phyloP scores from a whole-genome alignment of 2,329 filamentous ascomycete genomes.

The Akanthomyces uredinophilus region DNA sequence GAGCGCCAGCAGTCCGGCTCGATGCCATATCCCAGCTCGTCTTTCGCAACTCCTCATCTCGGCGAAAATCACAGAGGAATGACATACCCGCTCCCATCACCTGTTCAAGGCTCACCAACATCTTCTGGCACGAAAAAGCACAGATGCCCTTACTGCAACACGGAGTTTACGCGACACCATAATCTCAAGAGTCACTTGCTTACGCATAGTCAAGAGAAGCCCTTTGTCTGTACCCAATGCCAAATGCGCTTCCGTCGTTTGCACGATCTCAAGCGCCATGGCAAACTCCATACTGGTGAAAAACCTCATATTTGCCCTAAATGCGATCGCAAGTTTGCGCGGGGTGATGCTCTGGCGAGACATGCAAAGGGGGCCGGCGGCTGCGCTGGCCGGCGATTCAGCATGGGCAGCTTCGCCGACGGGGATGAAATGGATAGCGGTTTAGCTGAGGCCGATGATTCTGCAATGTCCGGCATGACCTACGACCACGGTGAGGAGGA shows the following conservation, averaged over 20 bases:
- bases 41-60: conserved; percentile 39
- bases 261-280: conserved; percentile 93
- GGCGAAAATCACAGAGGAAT: conserved; percentile 47
- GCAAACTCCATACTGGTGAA: conserved; percentile 94
- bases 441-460: conserved; percentile 47
- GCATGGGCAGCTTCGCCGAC: conserved; percentile 74
- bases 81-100: conserved; percentile 51
- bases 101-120: conserved; percentile 48
- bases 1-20: conserved; percentile 46
- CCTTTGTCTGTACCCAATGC: conserved; percentile 90
- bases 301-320: conserved; percentile 92
- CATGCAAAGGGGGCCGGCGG: conserved; percentile 95
- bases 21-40: conserved; percentile 50
- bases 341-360: conserved; percentile 87
- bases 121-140: conserved; percentile 72
- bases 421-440: conserved; percentile 65
- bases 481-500: conserved; percentile 57
- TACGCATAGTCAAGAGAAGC: conserved; percentile 97
- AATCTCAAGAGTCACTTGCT: conserved; percentile 96
- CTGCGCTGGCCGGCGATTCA: conserved; percentile 85
- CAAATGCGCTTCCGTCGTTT: conserved; percentile 86
- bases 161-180: conserved; percentile 94
- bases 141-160: conserved; percentile 93
- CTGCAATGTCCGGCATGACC: conserved; percentile 50
- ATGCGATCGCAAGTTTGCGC: conserved; percentile 89